Percentiles rank a stretch among this genome's conserved stretches.
phyloP scores from a whole-genome alignment of 2,329 filamentous ascomycete species.

The Juglanconis juglandina region DNA sequence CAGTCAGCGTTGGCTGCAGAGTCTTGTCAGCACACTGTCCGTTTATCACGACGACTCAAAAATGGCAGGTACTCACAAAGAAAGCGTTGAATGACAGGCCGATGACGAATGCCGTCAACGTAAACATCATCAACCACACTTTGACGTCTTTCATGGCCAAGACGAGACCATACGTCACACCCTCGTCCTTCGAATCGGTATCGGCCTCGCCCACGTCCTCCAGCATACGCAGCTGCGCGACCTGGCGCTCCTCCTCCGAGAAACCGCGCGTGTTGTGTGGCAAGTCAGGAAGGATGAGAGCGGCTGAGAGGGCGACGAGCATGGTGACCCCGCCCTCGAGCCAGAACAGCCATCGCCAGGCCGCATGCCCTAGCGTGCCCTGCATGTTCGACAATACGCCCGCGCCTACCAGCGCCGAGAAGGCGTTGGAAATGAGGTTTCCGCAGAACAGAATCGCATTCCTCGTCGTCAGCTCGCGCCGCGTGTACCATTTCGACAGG shows the following conservation, averaged over 20 bases:
- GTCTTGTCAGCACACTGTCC: not conserved
- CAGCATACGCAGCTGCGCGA: constrained; percentile 53
- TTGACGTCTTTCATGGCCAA: constrained; percentile 60
- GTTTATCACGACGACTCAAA: not conserved
- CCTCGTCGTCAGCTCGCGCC: constrained; percentile 51
- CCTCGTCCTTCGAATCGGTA: constrained; percentile 46
- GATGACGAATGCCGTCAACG: constrained; percentile 58
- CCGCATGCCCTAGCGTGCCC: constrained; percentile 48
- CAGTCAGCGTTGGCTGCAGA: constrained; percentile 45
- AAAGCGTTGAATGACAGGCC: constrained; percentile 58
- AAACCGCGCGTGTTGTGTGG: constrained; percentile 57
- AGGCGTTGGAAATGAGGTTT: constrained; percentile 58
- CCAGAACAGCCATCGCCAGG: constrained; percentile 62
- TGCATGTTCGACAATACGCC: constrained; percentile 59
- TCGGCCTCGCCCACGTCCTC: constrained; percentile 58
- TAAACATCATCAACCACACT: constrained; percentile 62
- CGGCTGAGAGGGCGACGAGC: constrained; percentile 42
- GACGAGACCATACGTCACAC: constrained; percentile 49
- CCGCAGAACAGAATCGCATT: constrained; percentile 59
- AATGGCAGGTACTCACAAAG: constrained; percentile 37
- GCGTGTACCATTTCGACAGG: constrained; percentile 65
- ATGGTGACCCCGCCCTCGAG: constrained; percentile 55
- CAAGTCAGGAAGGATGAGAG: constrained; percentile 51
- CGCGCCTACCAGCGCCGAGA: constrained; percentile 56
- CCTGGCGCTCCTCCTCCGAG: constrained; percentile 52